Percentiles rank a stretch among this genome's conserved stretches.
Evolutionary conservation across 768 basidiomycete genomes (phyloP).

Genomic region (Cubamyces lactineus): DNA sequence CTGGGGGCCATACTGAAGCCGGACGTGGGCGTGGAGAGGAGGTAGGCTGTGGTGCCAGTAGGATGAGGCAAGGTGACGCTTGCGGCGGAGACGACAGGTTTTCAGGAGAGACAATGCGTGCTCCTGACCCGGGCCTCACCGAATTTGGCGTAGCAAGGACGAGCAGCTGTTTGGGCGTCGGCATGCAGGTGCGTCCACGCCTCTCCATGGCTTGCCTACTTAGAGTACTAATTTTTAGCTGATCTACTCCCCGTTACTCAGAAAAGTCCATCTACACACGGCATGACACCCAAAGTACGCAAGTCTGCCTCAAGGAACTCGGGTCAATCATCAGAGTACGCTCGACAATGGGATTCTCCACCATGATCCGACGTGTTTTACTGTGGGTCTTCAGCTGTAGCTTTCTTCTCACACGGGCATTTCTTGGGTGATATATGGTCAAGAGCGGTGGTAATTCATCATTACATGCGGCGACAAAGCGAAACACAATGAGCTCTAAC

Average conservation of each 20-base stretch:
- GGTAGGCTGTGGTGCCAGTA: neutral
- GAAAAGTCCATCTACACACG: neutral
- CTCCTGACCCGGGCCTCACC: neutral
- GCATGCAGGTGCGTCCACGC: conserved; percentile 4
- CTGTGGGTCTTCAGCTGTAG: neutral
- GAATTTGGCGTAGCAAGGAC: neutral
- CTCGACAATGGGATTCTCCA: neutral
- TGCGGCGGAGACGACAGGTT: neutral
- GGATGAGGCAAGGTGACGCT: neutral
- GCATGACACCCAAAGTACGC: conserved; percentile 2
- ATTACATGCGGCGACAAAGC: neutral
- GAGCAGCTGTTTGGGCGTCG: neutral
- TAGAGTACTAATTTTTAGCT: neutral
- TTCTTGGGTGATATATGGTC: neutral
- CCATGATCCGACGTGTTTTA: neutral
- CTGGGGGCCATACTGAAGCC: neutral
- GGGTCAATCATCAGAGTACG: neutral
- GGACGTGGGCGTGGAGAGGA: no score
- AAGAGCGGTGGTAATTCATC: neutral
- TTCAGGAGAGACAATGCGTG: neutral
- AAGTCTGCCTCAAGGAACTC: neutral
- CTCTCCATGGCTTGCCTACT: neutral
- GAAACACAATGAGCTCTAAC: neutral
- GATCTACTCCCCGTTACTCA: neutral
- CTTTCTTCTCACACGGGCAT: neutral